Conservation (phyloP, 352 stramenopile genomes). For the Pythium rishiriense region DNA sequence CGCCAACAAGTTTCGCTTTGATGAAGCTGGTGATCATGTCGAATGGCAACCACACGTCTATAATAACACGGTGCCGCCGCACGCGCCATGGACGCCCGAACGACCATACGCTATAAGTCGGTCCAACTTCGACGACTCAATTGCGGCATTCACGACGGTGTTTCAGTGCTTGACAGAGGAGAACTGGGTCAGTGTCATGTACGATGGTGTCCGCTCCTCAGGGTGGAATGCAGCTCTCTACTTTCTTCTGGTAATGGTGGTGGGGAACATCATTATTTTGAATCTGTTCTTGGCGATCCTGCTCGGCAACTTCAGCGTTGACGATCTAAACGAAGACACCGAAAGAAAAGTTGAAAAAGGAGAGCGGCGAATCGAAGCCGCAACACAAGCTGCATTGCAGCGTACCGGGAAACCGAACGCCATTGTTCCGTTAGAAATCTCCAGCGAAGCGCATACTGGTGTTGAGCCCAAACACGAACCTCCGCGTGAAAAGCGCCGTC, state of each 20-base stretch:
- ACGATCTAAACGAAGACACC: constrained; percentile 34
- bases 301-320: constrained; percentile 72
- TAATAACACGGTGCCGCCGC: constrained; percentile 37
- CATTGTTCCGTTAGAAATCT: constrained; percentile 3
- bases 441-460: background rate
- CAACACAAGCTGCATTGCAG: background rate
- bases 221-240: constrained; percentile 46
- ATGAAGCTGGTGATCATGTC: constrained; percentile 37
- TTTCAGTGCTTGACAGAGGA: constrained; percentile 89
- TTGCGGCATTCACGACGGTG: constrained; percentile 65
- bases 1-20: constrained; percentile 83
- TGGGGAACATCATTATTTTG: constrained; percentile 85
- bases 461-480: background rate
- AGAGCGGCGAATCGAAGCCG: constrained; percentile 31
- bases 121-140: constrained; percentile 61
- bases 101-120: constrained; percentile 39
- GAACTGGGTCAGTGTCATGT: constrained; percentile 89
- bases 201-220: constrained; percentile 60
- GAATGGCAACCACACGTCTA: constrained; percentile 45
- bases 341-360: constrained; percentile 31
- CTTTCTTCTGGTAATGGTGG: constrained; percentile 66
- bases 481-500: constrained; percentile 9
- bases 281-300: constrained; percentile 91
- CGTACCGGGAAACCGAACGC: background rate
- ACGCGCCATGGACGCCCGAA: constrained; percentile 45